Evolutionary conservation across 208 protist genomes (phyloP).

Genomic region (Zelonia costaricensis): DNA sequence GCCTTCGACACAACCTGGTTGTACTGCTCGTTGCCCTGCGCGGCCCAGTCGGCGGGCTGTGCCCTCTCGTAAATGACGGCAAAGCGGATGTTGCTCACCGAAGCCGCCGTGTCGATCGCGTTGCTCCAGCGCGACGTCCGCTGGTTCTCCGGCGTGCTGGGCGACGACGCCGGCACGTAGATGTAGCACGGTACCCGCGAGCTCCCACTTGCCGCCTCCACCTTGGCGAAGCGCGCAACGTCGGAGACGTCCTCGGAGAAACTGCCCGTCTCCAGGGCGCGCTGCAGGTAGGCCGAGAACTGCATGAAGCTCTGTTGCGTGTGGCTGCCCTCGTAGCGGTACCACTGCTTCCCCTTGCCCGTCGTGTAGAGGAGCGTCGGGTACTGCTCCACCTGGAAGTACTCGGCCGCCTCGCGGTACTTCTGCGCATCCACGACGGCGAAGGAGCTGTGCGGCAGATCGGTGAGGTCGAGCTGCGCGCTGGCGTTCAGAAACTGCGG

Average conservation of each 20-base stretch:
- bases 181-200: constrained; percentile 77
- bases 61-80: constrained; percentile 58
- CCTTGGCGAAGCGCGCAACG: constrained; percentile 31
- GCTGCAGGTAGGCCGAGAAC: constrained; percentile 63
- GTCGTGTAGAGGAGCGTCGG: constrained; percentile 85
- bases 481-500: constrained; percentile 79
- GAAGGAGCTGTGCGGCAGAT: constrained; percentile 28
- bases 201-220: constrained; percentile 30
- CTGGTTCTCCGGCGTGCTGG: constrained; percentile 26
- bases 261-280: constrained; percentile 37
- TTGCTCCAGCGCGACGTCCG: constrained; percentile 49
- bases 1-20: constrained; percentile 44
- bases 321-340: constrained; percentile 58
- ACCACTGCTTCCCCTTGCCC: constrained; percentile 47
- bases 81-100: constrained; percentile 75
- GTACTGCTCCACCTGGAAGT: constrained; percentile 60
- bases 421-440: constrained; percentile 63
- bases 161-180: constrained; percentile 42
- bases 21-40: constrained; percentile 33
- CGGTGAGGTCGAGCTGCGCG: constrained; percentile 29
- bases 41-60: constrained; percentile 37
- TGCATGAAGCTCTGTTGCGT: constrained; percentile 53
- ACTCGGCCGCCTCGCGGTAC: constrained; percentile 40
- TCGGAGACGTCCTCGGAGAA: constrained; percentile 71
- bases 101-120: constrained; percentile 55